phyloP scores from a whole-genome alignment of 129 eudicot species.

The Glebionis coronaria region DNA sequence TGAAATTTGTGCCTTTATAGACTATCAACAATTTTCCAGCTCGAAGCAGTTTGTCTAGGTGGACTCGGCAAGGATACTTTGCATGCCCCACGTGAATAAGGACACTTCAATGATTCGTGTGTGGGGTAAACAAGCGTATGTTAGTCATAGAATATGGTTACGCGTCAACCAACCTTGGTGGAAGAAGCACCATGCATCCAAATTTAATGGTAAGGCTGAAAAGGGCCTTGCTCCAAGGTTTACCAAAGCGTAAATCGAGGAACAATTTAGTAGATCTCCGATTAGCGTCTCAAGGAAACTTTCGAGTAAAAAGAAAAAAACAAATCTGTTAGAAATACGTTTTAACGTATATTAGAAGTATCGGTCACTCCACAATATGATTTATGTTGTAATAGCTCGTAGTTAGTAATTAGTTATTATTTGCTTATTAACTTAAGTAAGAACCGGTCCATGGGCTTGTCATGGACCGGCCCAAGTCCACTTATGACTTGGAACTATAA shows the following conservation, averaged over 20 bases:
- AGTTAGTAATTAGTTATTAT: too few relatives aligned
- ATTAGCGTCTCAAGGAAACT: background rate
- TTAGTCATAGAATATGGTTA: background rate
- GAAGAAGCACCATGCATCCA: background rate
- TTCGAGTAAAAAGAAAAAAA: background rate
- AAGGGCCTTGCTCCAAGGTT: background rate
- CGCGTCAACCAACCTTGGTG: background rate
- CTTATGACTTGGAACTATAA: too few relatives aligned
- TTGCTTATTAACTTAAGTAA: too few relatives aligned
- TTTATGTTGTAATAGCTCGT: too few relatives aligned
- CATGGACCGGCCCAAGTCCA: too few relatives aligned
- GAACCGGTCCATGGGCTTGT: too few relatives aligned
- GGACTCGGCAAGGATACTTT: slow-evolving; percentile 23
- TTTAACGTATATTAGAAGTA: too few relatives aligned
- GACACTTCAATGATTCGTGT: background rate
- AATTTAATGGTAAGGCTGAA: background rate
- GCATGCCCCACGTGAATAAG: slow-evolving; percentile 17
- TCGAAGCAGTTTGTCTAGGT: slow-evolving; percentile 16
- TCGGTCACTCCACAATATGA: too few relatives aligned
- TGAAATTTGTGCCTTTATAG: too few relatives aligned
- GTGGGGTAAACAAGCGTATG: background rate
- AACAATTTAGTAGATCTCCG: background rate
- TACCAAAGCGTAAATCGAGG: background rate
- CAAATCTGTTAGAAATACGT: too few relatives aligned
- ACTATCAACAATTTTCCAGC: background rate